phyloP scores from a whole-genome alignment of 345 rosid species.

The Citrus australasica region DNA sequence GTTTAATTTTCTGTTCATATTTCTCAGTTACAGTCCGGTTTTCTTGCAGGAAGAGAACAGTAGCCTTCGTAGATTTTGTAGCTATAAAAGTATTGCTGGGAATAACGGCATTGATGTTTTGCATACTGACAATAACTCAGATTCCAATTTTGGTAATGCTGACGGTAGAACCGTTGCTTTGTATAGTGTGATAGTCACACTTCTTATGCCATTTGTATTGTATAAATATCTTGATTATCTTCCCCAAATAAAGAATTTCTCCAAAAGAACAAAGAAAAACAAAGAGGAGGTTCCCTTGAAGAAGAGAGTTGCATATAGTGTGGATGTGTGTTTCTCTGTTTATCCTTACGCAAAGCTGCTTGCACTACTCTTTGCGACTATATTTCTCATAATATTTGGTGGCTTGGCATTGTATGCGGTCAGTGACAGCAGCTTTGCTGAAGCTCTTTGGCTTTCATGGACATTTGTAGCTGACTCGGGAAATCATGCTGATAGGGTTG shows the following conservation, averaged over 20 bases:
- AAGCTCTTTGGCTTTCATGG: constrained; percentile 95
- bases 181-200: constrained; percentile 50
- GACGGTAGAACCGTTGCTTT: constrained; percentile 61
- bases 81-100: constrained; percentile 27
- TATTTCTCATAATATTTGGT: constrained; percentile 76
- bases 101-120: constrained; percentile 26
- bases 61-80: constrained; percentile 44
- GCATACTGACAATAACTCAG: constrained; percentile 25
- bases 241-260: constrained; percentile 51
- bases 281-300: constrained; percentile 76
- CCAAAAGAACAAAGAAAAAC: constrained; percentile 41
- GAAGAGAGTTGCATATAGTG: constrained; percentile 86
- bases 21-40: constrained; percentile 5
- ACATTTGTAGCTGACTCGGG: constrained; percentile 92
- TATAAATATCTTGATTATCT: constrained; percentile 71
- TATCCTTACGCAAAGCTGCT: constrained; percentile 91
- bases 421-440: constrained; percentile 71
- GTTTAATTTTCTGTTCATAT: background rate
- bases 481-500: constrained; percentile 80
- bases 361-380: constrained; percentile 81
- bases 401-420: constrained; percentile 84
- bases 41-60: constrained; percentile 65
- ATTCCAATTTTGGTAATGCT: constrained; percentile 31
- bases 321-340: constrained; percentile 86
- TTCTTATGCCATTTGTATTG: constrained; percentile 56